A percentile compares a stretch with the other conserved stretches of the same genome.
These are phyloP conservation scores for Entomortierella chlamydospora DNA, from an alignment of 192 early-diverging fungal species.

Conservation along the genomic window DNA sequence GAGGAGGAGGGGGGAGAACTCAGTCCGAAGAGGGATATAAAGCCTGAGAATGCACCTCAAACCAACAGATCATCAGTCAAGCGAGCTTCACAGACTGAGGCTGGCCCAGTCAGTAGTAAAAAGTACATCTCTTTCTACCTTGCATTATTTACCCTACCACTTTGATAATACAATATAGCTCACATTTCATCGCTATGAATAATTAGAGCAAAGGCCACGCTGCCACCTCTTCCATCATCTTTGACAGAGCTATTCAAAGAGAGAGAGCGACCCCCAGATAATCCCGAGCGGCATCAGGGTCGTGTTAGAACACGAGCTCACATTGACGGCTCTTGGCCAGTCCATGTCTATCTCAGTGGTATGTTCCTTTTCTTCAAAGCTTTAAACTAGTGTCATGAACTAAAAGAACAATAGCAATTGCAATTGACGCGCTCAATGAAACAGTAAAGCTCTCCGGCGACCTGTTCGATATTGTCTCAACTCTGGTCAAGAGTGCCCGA, in stretches of 20 bases:
- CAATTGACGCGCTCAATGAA: background rate
- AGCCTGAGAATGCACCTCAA: background rate
- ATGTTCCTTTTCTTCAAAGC: no score
- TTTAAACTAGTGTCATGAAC: background rate
- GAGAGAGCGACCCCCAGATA: conserved; percentile 20
- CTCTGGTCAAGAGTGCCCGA: conserved; percentile 15
- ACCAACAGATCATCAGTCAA: background rate
- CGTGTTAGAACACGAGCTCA: conserved; percentile 21
- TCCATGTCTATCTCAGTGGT: conserved; percentile 50
- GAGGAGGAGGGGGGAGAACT: conserved; percentile 25
- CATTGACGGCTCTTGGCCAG: conserved; percentile 45
- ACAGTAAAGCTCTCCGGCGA: conserved; percentile 39
- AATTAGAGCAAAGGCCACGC: conserved; percentile 18
- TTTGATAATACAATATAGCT: background rate
- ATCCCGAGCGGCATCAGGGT: conserved; percentile 32
- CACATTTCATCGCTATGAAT: background rate
- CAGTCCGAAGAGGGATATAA: background rate
- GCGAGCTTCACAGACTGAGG: background rate
- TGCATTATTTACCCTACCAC: no score
- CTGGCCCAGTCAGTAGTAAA: background rate
- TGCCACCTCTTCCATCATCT: conserved; percentile 33
- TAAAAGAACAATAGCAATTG: background rate
- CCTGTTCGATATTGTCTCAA: conserved; percentile 30
- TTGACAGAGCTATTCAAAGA: conserved; percentile 44
- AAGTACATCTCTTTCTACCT: background rate